These are phyloP conservation scores for Coprinopsis cinerea DNA, from an alignment of 768 basidiomycete species.

Conservation along the genomic window DNA sequence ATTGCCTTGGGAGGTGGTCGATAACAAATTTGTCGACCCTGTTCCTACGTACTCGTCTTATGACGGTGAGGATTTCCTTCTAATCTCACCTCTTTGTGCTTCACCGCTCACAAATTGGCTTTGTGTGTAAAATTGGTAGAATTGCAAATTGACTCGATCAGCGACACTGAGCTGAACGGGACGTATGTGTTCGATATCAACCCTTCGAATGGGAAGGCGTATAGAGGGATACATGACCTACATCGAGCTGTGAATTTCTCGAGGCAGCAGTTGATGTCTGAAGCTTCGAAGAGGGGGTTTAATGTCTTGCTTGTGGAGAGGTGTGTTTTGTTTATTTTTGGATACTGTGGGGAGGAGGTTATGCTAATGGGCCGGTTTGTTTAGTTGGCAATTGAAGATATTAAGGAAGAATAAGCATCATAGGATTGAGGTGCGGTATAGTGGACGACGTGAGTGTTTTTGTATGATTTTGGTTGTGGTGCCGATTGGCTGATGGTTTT, in stretches of 20 bases:
- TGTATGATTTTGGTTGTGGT: not conserved
- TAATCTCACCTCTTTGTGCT: not conserved
- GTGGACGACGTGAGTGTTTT: conserved; percentile 45
- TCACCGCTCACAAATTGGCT: conserved; percentile 1
- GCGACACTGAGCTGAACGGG: conserved; percentile 46
- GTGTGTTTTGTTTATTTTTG: conserved; percentile 25
- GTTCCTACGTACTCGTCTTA: conserved; percentile 61
- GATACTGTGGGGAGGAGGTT: conserved; percentile 1
- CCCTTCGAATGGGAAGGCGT: conserved; percentile 23
- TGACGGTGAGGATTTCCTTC: conserved; percentile 34
- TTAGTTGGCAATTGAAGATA: conserved; percentile 63
- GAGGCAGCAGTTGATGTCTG: conserved; percentile 55
- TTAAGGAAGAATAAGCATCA: conserved; percentile 56
- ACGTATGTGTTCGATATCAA: conserved; percentile 59
- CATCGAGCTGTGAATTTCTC: conserved; percentile 55
- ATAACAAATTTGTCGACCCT: conserved; percentile 56
- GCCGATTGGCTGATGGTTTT: conserved; percentile 7
- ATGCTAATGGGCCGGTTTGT: conserved; percentile 7
- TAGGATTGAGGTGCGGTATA: conserved; percentile 67
- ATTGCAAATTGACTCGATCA: conserved; percentile 51
- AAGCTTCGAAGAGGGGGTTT: conserved; percentile 47
- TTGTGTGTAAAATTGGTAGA: conserved; percentile 30
- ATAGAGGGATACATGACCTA: conserved; percentile 38
- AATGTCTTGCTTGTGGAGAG: conserved; percentile 66
- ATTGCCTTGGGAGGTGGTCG: conserved; percentile 74